Conservation (phyloP, 1,139 yeast species). For the Taiozyma onychis region DNA sequence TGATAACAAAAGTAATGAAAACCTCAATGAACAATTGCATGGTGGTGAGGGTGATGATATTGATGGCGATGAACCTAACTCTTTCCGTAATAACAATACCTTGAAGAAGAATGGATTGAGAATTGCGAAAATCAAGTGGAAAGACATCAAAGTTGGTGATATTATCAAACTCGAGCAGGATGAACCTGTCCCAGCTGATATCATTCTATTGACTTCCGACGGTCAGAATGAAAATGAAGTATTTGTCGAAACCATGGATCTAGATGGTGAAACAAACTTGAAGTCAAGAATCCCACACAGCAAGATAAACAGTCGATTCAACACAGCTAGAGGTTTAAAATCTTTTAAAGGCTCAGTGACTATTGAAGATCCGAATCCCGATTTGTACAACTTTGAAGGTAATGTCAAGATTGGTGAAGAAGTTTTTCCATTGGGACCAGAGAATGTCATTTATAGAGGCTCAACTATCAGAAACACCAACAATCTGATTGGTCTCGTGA, state of each 20-base stretch:
- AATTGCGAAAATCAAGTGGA: slow-evolving; percentile 52
- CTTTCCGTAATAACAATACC: slow-evolving; percentile 18
- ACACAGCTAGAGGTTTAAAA: slow-evolving; percentile 47
- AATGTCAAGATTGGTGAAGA: slow-evolving; percentile 33
- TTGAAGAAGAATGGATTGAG: slow-evolving; percentile 34
- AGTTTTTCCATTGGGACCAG: slow-evolving; percentile 64
- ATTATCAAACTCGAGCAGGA: slow-evolving; percentile 65
- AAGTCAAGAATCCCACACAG: slow-evolving; percentile 68
- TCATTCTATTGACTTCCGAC: slow-evolving; percentile 62
- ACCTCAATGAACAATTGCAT: slow-evolving; percentile 7
- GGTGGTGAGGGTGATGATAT: slow-evolving; percentile 19
- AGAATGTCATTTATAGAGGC: slow-evolving; percentile 83
- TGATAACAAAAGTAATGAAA: background rate
- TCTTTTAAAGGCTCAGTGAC: slow-evolving; percentile 48
- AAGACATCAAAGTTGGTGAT: slow-evolving; percentile 78
- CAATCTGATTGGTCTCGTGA: slow-evolving; percentile 67
- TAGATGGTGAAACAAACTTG: slow-evolving; percentile 94
- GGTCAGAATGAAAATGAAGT: slow-evolving; percentile 62
- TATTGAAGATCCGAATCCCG: slow-evolving; percentile 87
- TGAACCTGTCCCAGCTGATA: slow-evolving; percentile 94
- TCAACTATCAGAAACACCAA: slow-evolving; percentile 81
- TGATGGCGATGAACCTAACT: slow-evolving; percentile 15
- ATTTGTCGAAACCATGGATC: slow-evolving; percentile 91
- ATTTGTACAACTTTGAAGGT: slow-evolving; percentile 90
- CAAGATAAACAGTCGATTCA: slow-evolving; percentile 46